Evolutionary conservation across 164 flowering plant species (phyloP).

Genomic region (Echeveria elegans): DNA sequence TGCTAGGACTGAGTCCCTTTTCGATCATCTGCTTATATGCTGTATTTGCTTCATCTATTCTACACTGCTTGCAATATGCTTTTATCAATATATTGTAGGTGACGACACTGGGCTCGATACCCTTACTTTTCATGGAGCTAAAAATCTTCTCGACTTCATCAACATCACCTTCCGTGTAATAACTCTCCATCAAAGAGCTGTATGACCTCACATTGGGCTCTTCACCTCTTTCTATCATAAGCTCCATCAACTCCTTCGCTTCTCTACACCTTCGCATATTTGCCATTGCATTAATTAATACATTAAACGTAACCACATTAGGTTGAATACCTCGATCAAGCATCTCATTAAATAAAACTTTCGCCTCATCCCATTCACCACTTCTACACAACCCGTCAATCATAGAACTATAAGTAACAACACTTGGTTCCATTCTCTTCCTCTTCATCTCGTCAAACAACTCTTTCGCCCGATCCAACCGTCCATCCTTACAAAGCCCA

Average conservation of each 20-base stretch:
- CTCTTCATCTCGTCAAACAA: conserved; percentile 6
- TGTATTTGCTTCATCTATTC: not conserved
- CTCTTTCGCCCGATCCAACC: not conserved
- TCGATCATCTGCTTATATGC: not conserved
- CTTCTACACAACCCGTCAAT: not conserved
- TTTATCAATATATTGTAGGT: conserved; percentile 1
- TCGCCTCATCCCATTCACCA: not conserved
- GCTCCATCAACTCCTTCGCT: conserved; percentile 3
- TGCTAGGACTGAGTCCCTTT: not conserved
- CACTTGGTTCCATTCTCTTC: not conserved
- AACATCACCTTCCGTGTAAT: not conserved
- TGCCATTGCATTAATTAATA: conserved; percentile 1
- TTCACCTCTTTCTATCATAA: conserved; percentile 5
- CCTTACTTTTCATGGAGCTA: not conserved
- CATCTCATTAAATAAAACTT: conserved; percentile 1
- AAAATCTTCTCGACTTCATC: conserved; percentile 1
- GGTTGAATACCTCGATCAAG: not conserved
- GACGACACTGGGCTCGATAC: not conserved
- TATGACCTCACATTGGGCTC: not conserved
- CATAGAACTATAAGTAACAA: conserved; percentile 2
- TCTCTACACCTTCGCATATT: not conserved
- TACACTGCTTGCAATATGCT: not conserved
- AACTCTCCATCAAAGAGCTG: conserved; percentile 2
- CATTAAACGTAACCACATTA: not conserved
- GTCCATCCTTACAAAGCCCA: conserved; percentile 4